Conservation (phyloP, 495 filamentous ascomycete genomes). For the Cladorrhinum samala region DNA sequence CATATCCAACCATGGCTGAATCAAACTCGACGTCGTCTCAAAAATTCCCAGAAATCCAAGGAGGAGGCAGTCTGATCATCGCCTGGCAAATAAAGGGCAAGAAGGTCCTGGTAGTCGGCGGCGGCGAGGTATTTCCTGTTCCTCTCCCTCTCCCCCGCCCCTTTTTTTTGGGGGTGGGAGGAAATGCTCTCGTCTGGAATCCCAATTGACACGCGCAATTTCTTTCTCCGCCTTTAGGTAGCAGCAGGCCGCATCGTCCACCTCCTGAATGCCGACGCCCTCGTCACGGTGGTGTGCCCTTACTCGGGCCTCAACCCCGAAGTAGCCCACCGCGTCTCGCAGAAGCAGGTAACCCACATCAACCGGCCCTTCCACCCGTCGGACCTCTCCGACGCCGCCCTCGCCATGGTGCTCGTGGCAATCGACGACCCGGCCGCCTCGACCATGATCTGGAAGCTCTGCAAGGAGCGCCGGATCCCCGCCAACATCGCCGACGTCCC, state of each 20-base stretch:
- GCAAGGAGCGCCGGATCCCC: conserved; percentile 74
- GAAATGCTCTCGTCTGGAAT: too few relatives aligned
- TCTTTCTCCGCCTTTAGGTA: too few relatives aligned
- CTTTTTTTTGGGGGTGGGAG: too few relatives aligned
- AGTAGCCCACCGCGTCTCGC: conserved; percentile 71
- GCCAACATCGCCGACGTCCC: conserved; percentile 98
- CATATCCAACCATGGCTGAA: conserved; percentile 42
- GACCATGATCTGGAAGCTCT: conserved; percentile 82
- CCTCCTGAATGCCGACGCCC: conserved; percentile 88
- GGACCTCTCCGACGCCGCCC: conserved; percentile 58
- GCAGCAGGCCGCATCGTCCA: conserved; percentile 90
- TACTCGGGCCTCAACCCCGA: conserved; percentile 76
- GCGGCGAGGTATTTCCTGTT: conserved; percentile 69
- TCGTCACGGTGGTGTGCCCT: conserved; percentile 78
- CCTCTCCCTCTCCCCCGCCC: neutral
- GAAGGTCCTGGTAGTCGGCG: conserved; percentile 78
- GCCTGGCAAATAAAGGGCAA: conserved; percentile 91
- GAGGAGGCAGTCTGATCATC: conserved; percentile 85
- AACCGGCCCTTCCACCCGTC: conserved; percentile 74
- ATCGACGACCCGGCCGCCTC: conserved; percentile 88
- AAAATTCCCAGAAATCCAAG: conserved; percentile 72
- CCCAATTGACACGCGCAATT: too few relatives aligned
- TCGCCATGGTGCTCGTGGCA: conserved; percentile 76
- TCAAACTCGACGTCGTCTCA: conserved; percentile 1
- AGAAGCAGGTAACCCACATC: conserved; percentile 66